Percentiles rank a stretch among this genome's conserved stretches.
phyloP scores from a whole-genome alignment of 2,329 filamentous ascomycete species.

The Microsporum audouinii region DNA sequence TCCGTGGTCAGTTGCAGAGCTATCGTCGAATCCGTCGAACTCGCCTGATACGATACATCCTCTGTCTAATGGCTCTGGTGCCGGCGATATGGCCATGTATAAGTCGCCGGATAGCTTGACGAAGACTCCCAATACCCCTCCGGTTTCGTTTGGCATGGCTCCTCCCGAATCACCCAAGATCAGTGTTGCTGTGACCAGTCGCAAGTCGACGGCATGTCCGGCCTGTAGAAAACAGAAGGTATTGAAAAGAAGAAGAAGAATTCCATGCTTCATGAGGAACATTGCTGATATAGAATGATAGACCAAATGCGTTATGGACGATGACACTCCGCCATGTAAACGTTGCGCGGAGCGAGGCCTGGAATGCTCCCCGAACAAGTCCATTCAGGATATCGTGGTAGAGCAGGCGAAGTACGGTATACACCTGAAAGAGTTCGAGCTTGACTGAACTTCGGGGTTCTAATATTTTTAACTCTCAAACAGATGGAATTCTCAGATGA shows the following conservation, averaged over 20 bases:
- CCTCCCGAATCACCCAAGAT: neutral
- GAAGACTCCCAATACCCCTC: constrained; percentile 7
- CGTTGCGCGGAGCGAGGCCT: constrained; percentile 11
- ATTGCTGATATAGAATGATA: neutral
- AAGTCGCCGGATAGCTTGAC: constrained; percentile 8
- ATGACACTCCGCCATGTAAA: constrained; percentile 12
- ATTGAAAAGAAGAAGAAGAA: neutral
- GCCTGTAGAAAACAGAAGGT: constrained; percentile 43
- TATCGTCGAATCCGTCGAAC: constrained; percentile 3
- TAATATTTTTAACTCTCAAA: neutral
- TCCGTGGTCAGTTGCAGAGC: constrained; percentile 9
- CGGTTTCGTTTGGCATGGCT: neutral
- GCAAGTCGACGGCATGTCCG: constrained; percentile 38
- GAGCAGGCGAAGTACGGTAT: constrained; percentile 9
- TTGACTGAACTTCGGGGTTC: neutral
- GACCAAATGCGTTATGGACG: constrained; percentile 13
- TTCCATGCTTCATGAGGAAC: neutral
- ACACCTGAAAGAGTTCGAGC: neutral
- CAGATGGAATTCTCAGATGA: constrained; percentile 12
- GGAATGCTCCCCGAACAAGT: constrained; percentile 11
- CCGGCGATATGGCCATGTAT: constrained; percentile 1
- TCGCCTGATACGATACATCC: neutral
- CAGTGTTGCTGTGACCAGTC: constrained; percentile 18
- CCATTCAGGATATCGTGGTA: constrained; percentile 11
- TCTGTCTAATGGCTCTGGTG: neutral